phyloP scores from a whole-genome alignment of 2,329 filamentous ascomycete genomes.

The Sporothrix variecibatus region DNA sequence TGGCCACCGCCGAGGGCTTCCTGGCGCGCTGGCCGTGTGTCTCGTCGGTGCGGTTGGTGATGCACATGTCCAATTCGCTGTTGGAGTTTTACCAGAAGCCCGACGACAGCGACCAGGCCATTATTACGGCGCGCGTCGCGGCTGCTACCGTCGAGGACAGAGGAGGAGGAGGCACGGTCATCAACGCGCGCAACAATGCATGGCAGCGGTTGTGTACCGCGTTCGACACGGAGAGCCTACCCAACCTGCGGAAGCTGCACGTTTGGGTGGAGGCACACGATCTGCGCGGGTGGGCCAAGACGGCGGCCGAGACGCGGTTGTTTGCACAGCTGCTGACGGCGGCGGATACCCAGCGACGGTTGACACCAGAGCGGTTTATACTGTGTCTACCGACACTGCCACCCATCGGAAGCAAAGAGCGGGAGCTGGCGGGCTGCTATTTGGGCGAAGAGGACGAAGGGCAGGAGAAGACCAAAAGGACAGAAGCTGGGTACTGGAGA shows the following conservation, averaged over 20 bases:
- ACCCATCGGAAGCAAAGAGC: background rate
- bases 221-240: constrained; percentile 27
- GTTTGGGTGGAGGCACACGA: constrained; percentile 38
- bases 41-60: constrained; percentile 35
- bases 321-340: constrained; percentile 32
- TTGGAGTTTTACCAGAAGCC: constrained; percentile 35
- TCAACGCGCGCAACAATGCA: constrained; percentile 31
- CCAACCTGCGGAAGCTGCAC: constrained; percentile 33
- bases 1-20: constrained; percentile 33
- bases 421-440: background rate
- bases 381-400: constrained; percentile 22
- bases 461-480: background rate
- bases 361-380: constrained; percentile 7
- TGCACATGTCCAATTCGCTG: constrained; percentile 34
- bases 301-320: constrained; percentile 36
- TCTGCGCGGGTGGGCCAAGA: constrained; percentile 37
- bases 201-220: constrained; percentile 36
- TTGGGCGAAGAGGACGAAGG: background rate
- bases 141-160: background rate
- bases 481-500: background rate
- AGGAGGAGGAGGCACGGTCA: background rate
- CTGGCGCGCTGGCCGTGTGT: constrained; percentile 30
- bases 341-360: background rate
- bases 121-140: background rate
- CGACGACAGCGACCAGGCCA: constrained; percentile 19